A percentile compares a stretch with the other conserved stretches of the same genome.
Evolutionary conservation across 352 stramenopile genomes (phyloP).

Genomic region (Globisporangium abappressorium): DNA sequence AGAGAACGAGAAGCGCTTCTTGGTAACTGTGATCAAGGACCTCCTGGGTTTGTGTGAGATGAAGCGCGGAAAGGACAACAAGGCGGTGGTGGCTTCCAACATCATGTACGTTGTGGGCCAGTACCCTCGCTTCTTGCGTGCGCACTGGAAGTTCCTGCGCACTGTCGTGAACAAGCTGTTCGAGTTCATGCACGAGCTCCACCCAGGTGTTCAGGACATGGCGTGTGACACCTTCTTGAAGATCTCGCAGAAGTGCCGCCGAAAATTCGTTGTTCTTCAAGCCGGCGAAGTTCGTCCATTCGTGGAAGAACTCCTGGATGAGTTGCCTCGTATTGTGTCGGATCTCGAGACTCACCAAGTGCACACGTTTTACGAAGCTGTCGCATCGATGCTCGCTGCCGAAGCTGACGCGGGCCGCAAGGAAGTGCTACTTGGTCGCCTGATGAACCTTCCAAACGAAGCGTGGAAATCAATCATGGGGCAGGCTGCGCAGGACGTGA

Average conservation of each 20-base stretch:
- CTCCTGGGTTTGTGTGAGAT: conserved; percentile 96
- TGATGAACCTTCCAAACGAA: conserved; percentile 97
- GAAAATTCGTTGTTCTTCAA: conserved; percentile 98
- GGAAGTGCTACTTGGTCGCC: conserved; percentile 86
- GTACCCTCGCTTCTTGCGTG: conserved; percentile 98
- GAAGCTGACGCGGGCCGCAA: conserved; percentile 82
- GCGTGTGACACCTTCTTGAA: conserved; percentile 99
- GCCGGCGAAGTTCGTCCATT: conserved; percentile 92
- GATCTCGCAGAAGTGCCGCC: conserved; percentile 97
- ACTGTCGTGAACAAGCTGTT: conserved; percentile 99
- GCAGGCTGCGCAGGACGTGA: conserved; percentile 70
- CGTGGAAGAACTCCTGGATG: conserved; percentile 95
- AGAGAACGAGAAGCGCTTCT: conserved; percentile 99
- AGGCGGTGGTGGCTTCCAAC: conserved; percentile 98
- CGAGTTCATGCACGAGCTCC: conserved; percentile 99
- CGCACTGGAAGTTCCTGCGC: conserved; percentile 99
- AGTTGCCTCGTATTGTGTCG: conserved; percentile 94
- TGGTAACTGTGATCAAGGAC: conserved; percentile 99
- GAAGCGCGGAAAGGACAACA: conserved; percentile 99
- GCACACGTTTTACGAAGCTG: conserved; percentile 99
- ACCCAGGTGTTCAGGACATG: conserved; percentile 99
- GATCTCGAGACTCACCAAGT: conserved; percentile 99
- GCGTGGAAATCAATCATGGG: conserved; percentile 88
- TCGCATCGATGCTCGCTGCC: conserved; percentile 87
- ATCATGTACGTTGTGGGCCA: conserved; percentile 99